Conservation (phyloP, 306 rosid genomes). For the Lathyrus sativus region DNA sequence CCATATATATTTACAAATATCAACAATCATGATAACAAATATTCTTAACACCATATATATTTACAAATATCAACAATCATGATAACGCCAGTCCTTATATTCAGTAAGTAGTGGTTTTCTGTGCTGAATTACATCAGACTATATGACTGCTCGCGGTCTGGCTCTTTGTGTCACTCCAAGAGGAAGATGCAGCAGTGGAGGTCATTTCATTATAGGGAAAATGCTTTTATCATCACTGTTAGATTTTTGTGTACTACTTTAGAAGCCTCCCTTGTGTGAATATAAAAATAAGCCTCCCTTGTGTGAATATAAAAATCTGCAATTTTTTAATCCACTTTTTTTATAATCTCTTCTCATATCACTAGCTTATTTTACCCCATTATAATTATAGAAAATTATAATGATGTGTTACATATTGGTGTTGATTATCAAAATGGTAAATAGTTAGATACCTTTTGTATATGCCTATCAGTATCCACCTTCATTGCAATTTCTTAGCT, state of each 20-base stretch:
- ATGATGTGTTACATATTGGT: neutral
- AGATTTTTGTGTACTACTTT: neutral
- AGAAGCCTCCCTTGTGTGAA: too few species aligned
- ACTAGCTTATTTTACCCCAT: neutral
- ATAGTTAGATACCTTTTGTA: neutral
- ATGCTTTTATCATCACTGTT: neutral
- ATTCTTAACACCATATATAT: too few species aligned
- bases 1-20: too few species aligned
- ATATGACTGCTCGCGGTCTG: too few species aligned
- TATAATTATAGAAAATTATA: neutral
- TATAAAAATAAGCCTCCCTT: too few species aligned
- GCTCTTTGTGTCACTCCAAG: too few species aligned
- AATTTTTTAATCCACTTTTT: neutral
- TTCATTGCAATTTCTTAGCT: neutral
- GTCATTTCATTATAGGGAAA: neutral
- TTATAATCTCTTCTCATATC: neutral
- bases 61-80: too few species aligned
- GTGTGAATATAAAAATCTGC: too few species aligned
- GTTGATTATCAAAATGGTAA: conserved; percentile 10
- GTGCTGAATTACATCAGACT: neutral
- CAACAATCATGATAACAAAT: too few species aligned
- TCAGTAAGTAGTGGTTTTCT: neutral
- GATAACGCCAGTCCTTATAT: neutral
- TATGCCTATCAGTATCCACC: neutral
- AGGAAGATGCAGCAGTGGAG: conserved; percentile 3